phyloP scores from a whole-genome alignment of 148 eudicot genomes.

The Camellia sinensis region DNA sequence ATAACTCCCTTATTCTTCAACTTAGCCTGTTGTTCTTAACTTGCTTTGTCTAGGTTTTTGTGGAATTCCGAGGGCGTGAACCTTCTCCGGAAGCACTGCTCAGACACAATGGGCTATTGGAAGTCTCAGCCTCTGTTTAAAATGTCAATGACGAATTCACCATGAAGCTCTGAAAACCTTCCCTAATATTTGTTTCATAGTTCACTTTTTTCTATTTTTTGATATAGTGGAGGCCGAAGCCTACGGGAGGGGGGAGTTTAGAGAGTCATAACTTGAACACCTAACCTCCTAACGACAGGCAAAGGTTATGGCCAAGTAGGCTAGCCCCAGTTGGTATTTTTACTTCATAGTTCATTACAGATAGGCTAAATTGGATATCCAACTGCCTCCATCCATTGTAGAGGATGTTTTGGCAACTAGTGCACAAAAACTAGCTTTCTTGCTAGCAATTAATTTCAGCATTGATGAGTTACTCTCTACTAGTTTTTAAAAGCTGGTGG shows the following conservation, averaged over 20 bases:
- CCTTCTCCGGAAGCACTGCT: conserved; percentile 95
- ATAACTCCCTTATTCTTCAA: background rate
- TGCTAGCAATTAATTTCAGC: background rate
- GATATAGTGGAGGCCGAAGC: too few species aligned
- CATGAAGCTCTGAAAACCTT: background rate
- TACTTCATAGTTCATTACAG: too few species aligned
- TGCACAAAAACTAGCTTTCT: background rate
- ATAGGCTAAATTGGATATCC: too few species aligned
- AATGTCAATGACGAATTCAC: background rate
- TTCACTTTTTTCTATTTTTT: too few species aligned
- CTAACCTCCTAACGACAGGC: too few species aligned
- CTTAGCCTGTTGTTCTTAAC: conserved; percentile 7
- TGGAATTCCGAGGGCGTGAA: conserved; percentile 91
- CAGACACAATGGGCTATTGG: conserved; percentile 85
- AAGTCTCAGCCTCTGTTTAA: conserved; percentile 36
- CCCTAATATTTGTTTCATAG: too few species aligned
- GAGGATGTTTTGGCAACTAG: background rate
- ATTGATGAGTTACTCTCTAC: background rate
- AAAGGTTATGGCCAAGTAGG: too few species aligned
- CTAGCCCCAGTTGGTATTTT: too few species aligned
- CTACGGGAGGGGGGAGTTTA: too few species aligned
- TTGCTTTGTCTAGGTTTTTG: conserved; percentile 62
- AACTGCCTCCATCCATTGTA: background rate
- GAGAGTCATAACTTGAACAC: too few species aligned
- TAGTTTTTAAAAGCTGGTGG: background rate